Percentiles rank a stretch among this genome's conserved stretches.
phyloP scores from a whole-genome alignment of 345 rosid genomes.

The Gossypium thurberi region DNA sequence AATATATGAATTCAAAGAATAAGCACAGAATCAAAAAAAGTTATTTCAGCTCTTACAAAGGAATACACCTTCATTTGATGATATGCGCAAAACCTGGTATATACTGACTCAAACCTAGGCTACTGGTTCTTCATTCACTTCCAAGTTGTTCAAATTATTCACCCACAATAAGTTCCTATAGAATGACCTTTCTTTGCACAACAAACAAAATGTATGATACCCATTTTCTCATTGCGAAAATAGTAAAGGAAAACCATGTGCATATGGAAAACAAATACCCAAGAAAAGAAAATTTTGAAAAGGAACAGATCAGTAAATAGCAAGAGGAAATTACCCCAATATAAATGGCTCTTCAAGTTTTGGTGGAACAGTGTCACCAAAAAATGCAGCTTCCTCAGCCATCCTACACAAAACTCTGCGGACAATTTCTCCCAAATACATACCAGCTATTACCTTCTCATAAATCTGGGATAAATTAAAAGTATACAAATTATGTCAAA shows the following conservation, averaged over 20 bases:
- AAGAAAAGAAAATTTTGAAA: not conserved
- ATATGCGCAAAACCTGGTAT: not conserved
- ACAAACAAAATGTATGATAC: not conserved
- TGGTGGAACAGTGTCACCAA: constrained; percentile 70
- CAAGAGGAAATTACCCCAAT: constrained; percentile 37
- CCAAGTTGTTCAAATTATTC: not conserved
- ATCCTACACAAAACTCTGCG: constrained; percentile 74
- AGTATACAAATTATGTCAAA: not conserved
- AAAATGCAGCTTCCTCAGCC: constrained; percentile 87
- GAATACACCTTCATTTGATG: not conserved
- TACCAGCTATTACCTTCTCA: constrained; percentile 87
- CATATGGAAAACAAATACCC: not conserved
- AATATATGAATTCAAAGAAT: not conserved
- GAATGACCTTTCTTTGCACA: not conserved
- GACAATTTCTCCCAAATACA: constrained; percentile 94
- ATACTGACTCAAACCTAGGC: not conserved
- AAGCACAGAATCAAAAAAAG: not conserved
- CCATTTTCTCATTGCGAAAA: not conserved
- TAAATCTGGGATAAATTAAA: constrained; percentile 46
- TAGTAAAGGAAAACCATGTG: not conserved
- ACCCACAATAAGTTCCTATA: not conserved
- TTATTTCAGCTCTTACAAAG: not conserved
- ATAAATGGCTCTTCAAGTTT: constrained; percentile 58
- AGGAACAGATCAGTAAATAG: not conserved
- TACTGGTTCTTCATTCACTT: not conserved